Evolutionary conservation across 495 filamentous ascomycete genomes (phyloP), one percentile per base, ranked within the genome.

Genomic region (Chaetomium tenue): DNA sequence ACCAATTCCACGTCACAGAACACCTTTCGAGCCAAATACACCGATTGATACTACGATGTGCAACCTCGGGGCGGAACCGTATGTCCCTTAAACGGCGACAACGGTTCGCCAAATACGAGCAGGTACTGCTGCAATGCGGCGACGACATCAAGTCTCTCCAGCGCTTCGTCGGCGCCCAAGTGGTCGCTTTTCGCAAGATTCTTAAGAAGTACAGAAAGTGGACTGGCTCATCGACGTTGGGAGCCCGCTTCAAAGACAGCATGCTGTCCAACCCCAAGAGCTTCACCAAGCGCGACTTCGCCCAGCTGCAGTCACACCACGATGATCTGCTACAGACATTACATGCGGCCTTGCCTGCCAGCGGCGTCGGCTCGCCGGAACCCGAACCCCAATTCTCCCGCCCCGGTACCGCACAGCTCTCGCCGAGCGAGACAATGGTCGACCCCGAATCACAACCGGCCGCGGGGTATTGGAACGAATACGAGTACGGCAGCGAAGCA

Each of bases 161-260:
- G 33, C 83, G 87, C 55, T 91, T 89, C 61, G 81, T 85, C 25
- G 75, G 78, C 55, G 85, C 86, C 20, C 89, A 91, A 71, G 76
- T 84, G 13, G 79, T 83, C 23, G 89, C 84, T 3, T 89, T 91
- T 68, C 80, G 79, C 64, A 91, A 91, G 74, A 84, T 91, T 6
- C 76, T 90, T 61, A 91, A 91, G 73, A 91, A 91, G 71, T 91
- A 91, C 76, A 77, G 77, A 77, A 89, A 88, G 76, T 91, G 88
- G 88, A 90, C 88, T 9, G 81, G 84, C 33, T 89, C 87, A 15
- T 75, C 76, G 20, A 74, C 78, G 0, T 77, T 91, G 9, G 84
- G 79, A 60, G 72, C 74, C 48, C 83, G 86, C 46, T 88, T 91
- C 71, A 79, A 78, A 52, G 76, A 82, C 13, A 80, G 84, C 52